phyloP scores from a whole-genome alignment of 352 stramenopile genomes.

The Phytophthora niederhauseri region DNA sequence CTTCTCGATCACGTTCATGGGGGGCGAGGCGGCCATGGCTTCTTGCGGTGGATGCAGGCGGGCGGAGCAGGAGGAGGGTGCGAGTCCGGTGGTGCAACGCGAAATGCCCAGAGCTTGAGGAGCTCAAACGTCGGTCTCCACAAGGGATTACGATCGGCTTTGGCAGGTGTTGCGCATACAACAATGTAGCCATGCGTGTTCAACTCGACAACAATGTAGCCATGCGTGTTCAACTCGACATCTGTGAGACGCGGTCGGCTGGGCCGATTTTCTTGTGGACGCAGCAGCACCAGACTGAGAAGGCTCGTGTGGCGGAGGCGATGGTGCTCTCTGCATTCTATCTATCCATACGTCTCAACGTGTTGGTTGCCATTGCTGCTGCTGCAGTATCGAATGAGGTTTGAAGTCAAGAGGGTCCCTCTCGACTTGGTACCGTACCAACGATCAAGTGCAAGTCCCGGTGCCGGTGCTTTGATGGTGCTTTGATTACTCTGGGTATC shows the following conservation, averaged over 20 bases:
- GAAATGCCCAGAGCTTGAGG: slow-evolving; percentile 13
- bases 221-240: slow-evolving; percentile 18
- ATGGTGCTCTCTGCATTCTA: neutral
- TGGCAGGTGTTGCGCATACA: slow-evolving; percentile 23
- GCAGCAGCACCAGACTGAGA: neutral
- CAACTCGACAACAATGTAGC: too few species aligned
- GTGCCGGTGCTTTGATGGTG: too few species aligned
- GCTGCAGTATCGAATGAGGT: too few species aligned
- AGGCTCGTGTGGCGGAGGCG: neutral
- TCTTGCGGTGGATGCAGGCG: slow-evolving; percentile 37
- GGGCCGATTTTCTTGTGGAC: slow-evolving; percentile 15
- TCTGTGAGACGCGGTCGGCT: slow-evolving; percentile 5
- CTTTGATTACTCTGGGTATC: neutral
- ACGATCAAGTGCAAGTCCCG: too few species aligned
- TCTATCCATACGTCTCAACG: neutral
- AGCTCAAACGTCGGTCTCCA: neutral
- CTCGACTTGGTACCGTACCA: too few species aligned
- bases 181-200: neutral
- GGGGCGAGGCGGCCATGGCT: slow-evolving; percentile 48
- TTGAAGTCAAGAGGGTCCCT: too few species aligned
- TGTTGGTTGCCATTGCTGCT: too few species aligned
- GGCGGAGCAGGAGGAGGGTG: neutral
- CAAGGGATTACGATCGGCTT: neutral
- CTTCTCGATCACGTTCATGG: slow-evolving; percentile 90
- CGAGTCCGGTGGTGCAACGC: slow-evolving; percentile 31